phyloP scores from a whole-genome alignment of 106 monocot genomes.

The Dactylorhiza incarnata region DNA sequence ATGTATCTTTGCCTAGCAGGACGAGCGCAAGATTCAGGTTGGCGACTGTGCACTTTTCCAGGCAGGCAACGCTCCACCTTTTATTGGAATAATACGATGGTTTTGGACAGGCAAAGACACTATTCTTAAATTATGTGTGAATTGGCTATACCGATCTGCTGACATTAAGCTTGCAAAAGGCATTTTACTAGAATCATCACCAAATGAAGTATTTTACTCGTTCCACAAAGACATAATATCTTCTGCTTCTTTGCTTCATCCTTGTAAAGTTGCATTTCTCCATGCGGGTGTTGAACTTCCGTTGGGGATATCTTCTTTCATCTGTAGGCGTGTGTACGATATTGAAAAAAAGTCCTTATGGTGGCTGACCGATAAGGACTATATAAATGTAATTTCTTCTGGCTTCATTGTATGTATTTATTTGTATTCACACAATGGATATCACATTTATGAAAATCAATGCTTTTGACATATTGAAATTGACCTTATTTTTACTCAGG shows the following conservation, averaged over 20 bases:
- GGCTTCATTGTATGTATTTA: neutral
- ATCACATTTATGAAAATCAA: neutral
- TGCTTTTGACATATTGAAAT: neutral
- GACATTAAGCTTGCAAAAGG: conserved; percentile 55
- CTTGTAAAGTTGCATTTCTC: conserved; percentile 68
- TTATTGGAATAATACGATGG: conserved; percentile 53
- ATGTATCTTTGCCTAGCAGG: conserved; percentile 22
- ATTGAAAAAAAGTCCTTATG: conserved; percentile 53
- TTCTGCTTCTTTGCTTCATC: conserved; percentile 57
- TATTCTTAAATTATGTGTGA: conserved; percentile 44
- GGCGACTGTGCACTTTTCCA: conserved; percentile 68
- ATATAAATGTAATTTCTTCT: conserved; percentile 35
- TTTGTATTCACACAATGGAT: neutral
- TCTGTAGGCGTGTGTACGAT: conserved; percentile 53
- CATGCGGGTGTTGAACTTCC: conserved; percentile 46
- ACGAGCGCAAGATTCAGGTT: conserved; percentile 38
- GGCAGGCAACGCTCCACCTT: conserved; percentile 47
- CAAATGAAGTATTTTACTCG: conserved; percentile 65
- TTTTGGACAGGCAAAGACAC: conserved; percentile 28
- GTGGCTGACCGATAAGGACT: conserved; percentile 54
- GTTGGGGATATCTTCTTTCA: conserved; percentile 38
- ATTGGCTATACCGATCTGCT: conserved; percentile 62
- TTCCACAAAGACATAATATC: conserved; percentile 59
- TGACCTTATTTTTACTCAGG: conserved; percentile 20
- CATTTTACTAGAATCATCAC: conserved; percentile 41